These are phyloP conservation scores for Chenopodium quinoa DNA, from an alignment of 148 eudicot genomes.

Conservation along the genomic window DNA sequence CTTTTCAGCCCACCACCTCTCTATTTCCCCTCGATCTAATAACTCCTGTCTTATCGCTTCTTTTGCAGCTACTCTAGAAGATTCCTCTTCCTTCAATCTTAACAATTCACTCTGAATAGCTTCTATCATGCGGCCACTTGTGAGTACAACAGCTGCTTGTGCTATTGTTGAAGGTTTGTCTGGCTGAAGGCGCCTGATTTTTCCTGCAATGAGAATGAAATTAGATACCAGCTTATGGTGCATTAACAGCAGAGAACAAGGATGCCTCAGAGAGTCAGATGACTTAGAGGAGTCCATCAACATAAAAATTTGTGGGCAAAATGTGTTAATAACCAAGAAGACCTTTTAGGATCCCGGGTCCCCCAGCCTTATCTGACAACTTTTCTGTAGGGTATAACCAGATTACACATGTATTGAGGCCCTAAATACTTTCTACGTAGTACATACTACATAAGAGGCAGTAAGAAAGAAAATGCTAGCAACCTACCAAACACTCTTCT, in stretches of 20 bases:
- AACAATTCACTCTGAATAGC: conserved; percentile 51
- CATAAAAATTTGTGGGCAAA: background rate
- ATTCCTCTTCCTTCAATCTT: conserved; percentile 62
- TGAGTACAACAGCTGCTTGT: conserved; percentile 87
- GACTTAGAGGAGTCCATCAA: background rate
- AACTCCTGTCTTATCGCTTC: conserved; percentile 58
- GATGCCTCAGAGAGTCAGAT: background rate
- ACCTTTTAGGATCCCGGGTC: background rate
- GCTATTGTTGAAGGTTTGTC: conserved; percentile 80
- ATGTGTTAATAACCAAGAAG: background rate
- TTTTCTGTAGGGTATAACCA: background rate
- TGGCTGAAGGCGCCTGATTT: conserved; percentile 81
- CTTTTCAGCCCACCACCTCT: conserved; percentile 55
- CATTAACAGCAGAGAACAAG: background rate
- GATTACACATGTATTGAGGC: background rate
- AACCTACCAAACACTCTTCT: conserved; percentile 86
- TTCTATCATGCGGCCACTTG: conserved; percentile 71
- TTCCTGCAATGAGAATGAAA: conserved; percentile 46
- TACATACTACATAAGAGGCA: background rate
- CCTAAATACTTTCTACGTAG: background rate
- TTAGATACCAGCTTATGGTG: background rate
- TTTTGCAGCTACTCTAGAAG: conserved; percentile 47
- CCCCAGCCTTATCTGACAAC: background rate
- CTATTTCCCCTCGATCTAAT: conserved; percentile 73
- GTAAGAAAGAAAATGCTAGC: conserved; percentile 21